Conservation (phyloP, 179 eudicot genomes). For the Dionaea muscipula region DNA sequence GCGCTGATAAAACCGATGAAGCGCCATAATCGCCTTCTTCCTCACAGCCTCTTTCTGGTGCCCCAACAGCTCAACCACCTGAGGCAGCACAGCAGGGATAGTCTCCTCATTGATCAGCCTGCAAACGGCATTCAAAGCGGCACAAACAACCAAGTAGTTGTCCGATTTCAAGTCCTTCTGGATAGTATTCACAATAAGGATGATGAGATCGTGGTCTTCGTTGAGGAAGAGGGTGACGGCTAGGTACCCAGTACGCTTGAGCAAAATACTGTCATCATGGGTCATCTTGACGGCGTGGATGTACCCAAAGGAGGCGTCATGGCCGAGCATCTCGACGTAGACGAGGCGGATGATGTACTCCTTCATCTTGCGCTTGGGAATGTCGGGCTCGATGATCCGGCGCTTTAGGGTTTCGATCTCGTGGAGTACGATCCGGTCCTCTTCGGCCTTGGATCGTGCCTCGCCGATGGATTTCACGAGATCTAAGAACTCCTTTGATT, state of each 20-base stretch:
- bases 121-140: constrained; percentile 85
- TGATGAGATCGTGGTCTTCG: constrained; percentile 86
- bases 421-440: constrained; percentile 64
- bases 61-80: constrained; percentile 73
- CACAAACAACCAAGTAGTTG: constrained; percentile 74
- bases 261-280: constrained; percentile 47
- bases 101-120: constrained; percentile 90
- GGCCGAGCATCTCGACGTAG: constrained; percentile 89
- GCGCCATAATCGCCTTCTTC: constrained; percentile 95
- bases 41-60: constrained; percentile 80
- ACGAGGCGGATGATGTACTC: constrained; percentile 74
- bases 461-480: constrained; percentile 91
- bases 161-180: constrained; percentile 92
- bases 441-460: constrained; percentile 83
- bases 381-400: constrained; percentile 55
- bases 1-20: constrained; percentile 76
- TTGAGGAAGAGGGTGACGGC: constrained; percentile 77
- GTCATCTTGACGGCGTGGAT: constrained; percentile 96
- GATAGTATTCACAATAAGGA: constrained; percentile 88
- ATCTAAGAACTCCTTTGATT: constrained; percentile 87
- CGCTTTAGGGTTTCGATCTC: constrained; percentile 71
- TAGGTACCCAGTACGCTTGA: constrained; percentile 80
- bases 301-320: constrained; percentile 81
- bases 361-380: constrained; percentile 75
- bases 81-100: constrained; percentile 76